Base-by-base conservation (phyloP, 2,329 filamentous ascomycete genomes). In the Microdochium nivale region DNA sequence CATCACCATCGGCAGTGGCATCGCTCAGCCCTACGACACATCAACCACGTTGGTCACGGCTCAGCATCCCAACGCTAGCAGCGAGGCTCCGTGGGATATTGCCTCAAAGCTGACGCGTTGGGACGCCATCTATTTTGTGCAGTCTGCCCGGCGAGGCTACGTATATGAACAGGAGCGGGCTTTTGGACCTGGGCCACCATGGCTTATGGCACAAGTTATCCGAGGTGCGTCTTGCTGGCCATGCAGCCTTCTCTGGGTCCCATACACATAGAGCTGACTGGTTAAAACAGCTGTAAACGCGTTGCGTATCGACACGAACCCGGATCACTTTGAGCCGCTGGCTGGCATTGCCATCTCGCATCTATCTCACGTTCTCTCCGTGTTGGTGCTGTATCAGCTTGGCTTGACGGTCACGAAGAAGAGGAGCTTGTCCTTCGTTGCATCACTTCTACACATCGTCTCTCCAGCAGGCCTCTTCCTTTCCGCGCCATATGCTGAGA, bases 391-490 rank as follows among this genome's bases (percentile, higher is more conserved):
- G 14, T 87, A 89, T 66, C 70, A 74, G 52, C 79, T 95, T 23
- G 81, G 84, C 2, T 63, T 74, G 51, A 66, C 77, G 8, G 60
- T 91, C 10, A 80, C 80, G 51, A 67, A 67, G 16, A 62, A 74
- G 54, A 60, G 60, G n/a, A 73, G 65, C n/a, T 66, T 86, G 40
- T 79, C 88, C 2, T 83, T 92, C 55, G 64, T 87, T 23, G 78
- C 89, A 9, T 82, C 89, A 2, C 71, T 79, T 16, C 72, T 97
- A 48, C 90, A 97, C 66, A 78, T 95, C 51, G 63, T 97, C 48
- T 94, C 88, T 0, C 92, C 94, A 0, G 94, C 88, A 0, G 92
- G 92, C 1, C 70, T 96, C 2, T 97, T 99, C 64, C 79, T 99
- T 19, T 91, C 87, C 0, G 86, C 91, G 0, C 90, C 92, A 0